Percentiles rank a stretch among this genome's conserved stretches.
Evolutionary conservation across 768 basidiomycete genomes (phyloP).

Genomic region (Tephrocybe sp.): DNA sequence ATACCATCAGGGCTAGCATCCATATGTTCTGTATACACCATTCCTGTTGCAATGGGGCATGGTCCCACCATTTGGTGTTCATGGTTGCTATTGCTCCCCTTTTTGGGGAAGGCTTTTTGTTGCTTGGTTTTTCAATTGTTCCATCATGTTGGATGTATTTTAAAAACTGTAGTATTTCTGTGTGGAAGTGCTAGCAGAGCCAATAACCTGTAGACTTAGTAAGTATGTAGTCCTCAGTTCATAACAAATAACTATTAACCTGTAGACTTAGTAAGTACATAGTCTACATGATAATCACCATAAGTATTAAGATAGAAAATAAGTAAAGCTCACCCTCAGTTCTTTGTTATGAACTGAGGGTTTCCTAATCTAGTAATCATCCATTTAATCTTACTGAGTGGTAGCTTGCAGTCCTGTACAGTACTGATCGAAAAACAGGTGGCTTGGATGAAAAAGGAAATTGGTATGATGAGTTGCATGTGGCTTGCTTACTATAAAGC

Average conservation of each 20-base stretch:
- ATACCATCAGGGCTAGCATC: conserved; percentile 12
- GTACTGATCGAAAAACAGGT: no score
- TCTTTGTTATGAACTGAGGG: no score
- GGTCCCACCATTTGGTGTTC: no score
- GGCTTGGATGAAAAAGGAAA: no score
- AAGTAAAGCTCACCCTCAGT: not conserved
- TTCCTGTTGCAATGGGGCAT: conserved; percentile 19
- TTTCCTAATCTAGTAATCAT: no score
- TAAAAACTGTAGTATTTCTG: not conserved
- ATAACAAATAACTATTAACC: not conserved
- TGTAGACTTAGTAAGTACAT: not conserved
- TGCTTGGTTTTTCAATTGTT: conserved; percentile 11
- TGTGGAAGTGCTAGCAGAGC: not conserved
- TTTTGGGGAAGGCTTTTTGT: not conserved
- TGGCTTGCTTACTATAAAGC: no score
- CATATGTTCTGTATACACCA: conserved; percentile 20
- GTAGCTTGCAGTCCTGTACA: no score
- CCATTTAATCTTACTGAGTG: no score
- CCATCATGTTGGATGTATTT: conserved; percentile 6
- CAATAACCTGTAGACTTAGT: not conserved
- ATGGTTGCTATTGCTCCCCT: no score
- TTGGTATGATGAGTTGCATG: no score
- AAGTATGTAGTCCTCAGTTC: not conserved
- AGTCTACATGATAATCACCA: not conserved
- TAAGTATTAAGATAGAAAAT: not conserved